Percentiles rank a stretch among this genome's conserved stretches.
Conservation (phyloP, 1,139 yeast genomes). For the Geotrichum reessii region DNA sequence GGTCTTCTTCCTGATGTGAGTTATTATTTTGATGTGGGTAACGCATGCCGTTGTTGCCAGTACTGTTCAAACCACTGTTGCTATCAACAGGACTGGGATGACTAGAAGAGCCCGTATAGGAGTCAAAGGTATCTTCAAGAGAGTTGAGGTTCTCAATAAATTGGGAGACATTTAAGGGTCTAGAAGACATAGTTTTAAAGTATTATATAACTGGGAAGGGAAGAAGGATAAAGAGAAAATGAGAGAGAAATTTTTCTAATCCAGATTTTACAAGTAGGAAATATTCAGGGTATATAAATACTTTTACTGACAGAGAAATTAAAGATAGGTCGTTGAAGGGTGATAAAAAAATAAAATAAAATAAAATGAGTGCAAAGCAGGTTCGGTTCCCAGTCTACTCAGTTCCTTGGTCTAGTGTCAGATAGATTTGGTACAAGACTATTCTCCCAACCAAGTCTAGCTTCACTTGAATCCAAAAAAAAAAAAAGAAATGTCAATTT, state of each 20-base stretch:
- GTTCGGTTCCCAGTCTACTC: neutral
- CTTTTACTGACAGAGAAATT: neutral
- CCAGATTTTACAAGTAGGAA: neutral
- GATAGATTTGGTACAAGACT: neutral
- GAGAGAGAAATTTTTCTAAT: neutral
- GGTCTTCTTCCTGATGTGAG: slow-evolving; percentile 33
- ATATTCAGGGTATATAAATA: neutral
- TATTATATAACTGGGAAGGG: neutral
- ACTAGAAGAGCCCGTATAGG: neutral
- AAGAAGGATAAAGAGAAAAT: neutral
- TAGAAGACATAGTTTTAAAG: neutral
- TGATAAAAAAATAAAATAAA: no score
- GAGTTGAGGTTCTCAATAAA: slow-evolving; percentile 34
- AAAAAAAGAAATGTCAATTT: neutral
- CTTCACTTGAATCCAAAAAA: neutral
- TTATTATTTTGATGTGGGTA: neutral
- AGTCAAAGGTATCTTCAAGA: slow-evolving; percentile 27
- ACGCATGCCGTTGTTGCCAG: neutral
- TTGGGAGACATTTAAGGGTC: slow-evolving; percentile 28
- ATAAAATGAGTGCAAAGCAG: neutral
- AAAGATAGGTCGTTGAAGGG: neutral
- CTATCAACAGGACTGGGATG: neutral
- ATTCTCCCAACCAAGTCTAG: neutral
- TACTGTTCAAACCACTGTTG: neutral
- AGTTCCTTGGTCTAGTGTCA: neutral